Evolutionary conservation across 2,329 filamentous ascomycete genomes (phyloP).

Genomic region (Fusarium citri): DNA sequence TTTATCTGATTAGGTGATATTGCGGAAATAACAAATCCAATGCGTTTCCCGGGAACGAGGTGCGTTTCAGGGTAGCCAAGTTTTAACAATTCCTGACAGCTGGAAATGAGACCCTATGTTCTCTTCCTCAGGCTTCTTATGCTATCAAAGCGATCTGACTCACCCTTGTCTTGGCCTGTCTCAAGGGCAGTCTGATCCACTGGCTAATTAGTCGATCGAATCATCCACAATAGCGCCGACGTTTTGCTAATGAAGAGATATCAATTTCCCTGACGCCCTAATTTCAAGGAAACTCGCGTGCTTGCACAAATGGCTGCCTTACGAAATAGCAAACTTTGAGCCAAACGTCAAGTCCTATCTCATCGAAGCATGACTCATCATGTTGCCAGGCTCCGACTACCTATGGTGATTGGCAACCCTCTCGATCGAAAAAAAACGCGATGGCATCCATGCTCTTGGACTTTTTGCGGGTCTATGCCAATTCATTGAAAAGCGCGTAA

Average conservation of each 20-base stretch:
- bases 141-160: not conserved
- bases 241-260: conserved; percentile 51
- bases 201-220: conserved; percentile 24
- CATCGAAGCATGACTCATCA: no score
- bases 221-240: conserved; percentile 63
- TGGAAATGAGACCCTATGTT: not conserved
- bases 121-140: not conserved
- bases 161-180: not conserved
- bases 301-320: conserved; percentile 42
- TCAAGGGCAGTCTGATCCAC: not conserved
- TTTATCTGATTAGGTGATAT: no score
- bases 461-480: not conserved
- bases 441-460: not conserved
- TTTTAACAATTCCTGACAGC: no score
- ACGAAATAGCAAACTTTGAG: conserved; percentile 5
- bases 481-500: not conserved
- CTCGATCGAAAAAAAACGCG: not conserved
- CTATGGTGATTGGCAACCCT: not conserved
- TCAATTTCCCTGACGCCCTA: conserved; percentile 41
- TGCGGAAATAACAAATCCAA: no score
- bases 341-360: no score
- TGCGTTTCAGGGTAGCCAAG: no score
- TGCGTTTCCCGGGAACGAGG: no score
- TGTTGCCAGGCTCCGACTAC: not conserved
- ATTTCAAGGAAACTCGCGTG: conserved; percentile 48